A percentile compares a stretch with the other conserved stretches of the same genome.
phyloP scores from a whole-genome alignment of 179 eudicot species.

The Vitellaria paradoxa region DNA sequence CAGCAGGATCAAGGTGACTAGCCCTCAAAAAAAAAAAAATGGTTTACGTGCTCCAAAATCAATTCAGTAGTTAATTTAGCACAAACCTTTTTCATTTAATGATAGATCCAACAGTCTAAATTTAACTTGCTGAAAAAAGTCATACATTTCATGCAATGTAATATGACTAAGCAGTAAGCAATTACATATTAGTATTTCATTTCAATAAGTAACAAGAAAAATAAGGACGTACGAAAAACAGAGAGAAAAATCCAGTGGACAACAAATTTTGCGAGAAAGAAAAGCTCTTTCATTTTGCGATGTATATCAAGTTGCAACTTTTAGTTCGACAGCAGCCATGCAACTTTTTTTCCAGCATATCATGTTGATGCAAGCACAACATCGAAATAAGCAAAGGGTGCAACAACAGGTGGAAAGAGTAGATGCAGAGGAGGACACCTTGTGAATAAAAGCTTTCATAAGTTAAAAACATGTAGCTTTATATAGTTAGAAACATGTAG shows the following conservation, averaged over 20 bases:
- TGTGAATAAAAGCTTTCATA: neutral
- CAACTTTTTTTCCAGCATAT: neutral
- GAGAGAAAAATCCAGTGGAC: neutral
- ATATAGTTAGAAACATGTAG: no score
- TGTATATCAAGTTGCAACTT: neutral
- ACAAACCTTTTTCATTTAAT: no score
- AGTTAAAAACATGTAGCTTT: neutral
- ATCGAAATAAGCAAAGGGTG: neutral
- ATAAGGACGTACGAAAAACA: neutral
- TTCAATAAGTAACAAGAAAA: neutral
- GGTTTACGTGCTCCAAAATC: neutral
- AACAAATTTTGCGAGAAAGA: neutral
- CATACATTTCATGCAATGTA: neutral
- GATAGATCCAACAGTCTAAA: no score
- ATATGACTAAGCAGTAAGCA: neutral
- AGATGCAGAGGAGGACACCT: neutral
- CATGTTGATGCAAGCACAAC: neutral
- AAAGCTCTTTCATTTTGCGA: neutral
- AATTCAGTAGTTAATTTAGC: constrained; percentile 1
- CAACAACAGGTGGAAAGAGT: neutral
- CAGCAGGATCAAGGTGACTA: neutral
- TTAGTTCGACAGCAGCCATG: neutral
- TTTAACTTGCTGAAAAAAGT: no score
- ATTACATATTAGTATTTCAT: neutral
- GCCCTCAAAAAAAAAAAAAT: neutral